These are phyloP conservation scores for Adenanthera pavonina DNA, from an alignment of 306 rosid species.

Conservation along the genomic window DNA sequence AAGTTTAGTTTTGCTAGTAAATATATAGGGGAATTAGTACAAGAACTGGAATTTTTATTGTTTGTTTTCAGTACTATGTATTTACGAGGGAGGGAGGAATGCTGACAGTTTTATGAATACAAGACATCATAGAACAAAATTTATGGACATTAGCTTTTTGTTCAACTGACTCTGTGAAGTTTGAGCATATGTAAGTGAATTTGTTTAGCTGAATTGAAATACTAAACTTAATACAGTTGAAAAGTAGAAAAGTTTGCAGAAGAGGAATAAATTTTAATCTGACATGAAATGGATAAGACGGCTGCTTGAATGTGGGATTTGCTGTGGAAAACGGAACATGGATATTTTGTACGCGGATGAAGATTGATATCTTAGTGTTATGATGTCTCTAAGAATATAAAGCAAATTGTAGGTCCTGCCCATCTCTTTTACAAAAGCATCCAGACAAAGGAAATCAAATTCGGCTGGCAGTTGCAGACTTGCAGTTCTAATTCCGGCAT, in stretches of 20 bases:
- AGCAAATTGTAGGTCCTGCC: neutral
- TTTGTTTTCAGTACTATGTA: neutral
- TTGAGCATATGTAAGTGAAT: neutral
- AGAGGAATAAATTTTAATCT: neutral
- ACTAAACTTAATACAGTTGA: neutral
- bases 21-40: neutral
- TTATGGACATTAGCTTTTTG: neutral
- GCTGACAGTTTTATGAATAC: too few relatives aligned
- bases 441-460: neutral
- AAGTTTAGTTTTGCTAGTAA: neutral
- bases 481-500: neutral
- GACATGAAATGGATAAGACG: constrained; percentile 14
- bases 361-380: neutral
- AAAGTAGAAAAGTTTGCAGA: neutral
- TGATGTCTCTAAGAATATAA: neutral
- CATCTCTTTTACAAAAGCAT: neutral
- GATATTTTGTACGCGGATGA: neutral
- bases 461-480: neutral
- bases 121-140: neutral
- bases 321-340: neutral
- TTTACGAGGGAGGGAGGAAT: neutral
- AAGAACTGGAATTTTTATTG: neutral
- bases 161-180: neutral
- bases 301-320: neutral
- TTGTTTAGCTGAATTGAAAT: neutral